Evolutionary conservation across 345 rosid genomes (phyloP), one percentile per base, ranked within the genome.

Genomic region (Citrus medica): DNA sequence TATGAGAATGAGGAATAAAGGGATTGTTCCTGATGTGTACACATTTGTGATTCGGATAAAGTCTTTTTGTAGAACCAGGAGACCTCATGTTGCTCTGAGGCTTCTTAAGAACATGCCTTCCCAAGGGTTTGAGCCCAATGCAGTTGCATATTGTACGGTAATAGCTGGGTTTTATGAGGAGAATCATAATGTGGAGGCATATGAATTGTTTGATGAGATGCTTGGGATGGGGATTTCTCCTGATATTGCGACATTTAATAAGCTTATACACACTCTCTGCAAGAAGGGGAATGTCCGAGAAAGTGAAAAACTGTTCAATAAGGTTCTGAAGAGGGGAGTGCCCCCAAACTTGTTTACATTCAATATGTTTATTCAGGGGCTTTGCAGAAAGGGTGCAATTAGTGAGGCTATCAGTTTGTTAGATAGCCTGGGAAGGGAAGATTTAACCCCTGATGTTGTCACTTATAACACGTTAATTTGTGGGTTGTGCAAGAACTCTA

Each of bases 21-120:
- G 90, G 16, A 84, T 94, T 67, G 59, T 72, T 17, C 97, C 97
- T 27, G 97, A 96, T 83, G 95, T 82, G 67, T 96, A 89, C 82
- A 91, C 97, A 6, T 92, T 89, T 80, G 92, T 97, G 0, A 86
- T 92, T 79, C 83, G 98, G 90, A 92, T 94, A 67, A 95, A 95
- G 90, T 87, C 98, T 5, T 95, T 95, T 81, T 94, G 97, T 16
- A 89, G 81, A 83, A 91, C 97, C 7, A 85, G 79, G 79, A 84
- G 99, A 85, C 93, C 97, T 79, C 88, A 83, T 55, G 94, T 94
- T 74, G 98, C 96, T 74, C 74, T 92, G 77, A 91, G 98, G 89
- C 94, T 95, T 66, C 92, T 93, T 60, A 84, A 82, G 40, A 95
- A 85, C 83, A 92, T 93, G 91, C 80, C 90, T 76, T 88, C 86